A percentile compares a stretch with the other conserved stretches of the same genome.
These are phyloP conservation scores for Wickerhamiella domercqiae DNA, from an alignment of 805 yeast genomes.

Conservation along the genomic window DNA sequence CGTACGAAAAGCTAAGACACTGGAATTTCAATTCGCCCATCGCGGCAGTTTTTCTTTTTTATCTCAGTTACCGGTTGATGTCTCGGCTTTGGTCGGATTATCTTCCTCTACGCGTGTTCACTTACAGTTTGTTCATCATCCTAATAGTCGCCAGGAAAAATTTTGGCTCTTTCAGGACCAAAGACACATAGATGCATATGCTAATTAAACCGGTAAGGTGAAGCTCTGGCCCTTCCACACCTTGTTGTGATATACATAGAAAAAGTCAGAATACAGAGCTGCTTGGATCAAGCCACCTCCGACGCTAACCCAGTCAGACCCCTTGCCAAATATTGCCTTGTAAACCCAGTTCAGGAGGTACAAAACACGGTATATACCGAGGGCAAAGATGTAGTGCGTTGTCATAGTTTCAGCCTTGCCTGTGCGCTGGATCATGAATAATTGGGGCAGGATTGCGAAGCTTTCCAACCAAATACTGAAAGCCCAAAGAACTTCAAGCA, in stretches of 20 bases:
- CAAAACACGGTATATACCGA: conserved; percentile 78
- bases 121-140: too few species aligned
- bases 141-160: too few species aligned
- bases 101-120: too few species aligned
- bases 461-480: conserved; percentile 88
- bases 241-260: conserved; percentile 68
- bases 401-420: conserved; percentile 83
- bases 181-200: too few species aligned
- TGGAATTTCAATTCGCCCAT: too few species aligned
- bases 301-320: conserved; percentile 58
- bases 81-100: too few species aligned
- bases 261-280: conserved; percentile 81
- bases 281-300: conserved; percentile 79
- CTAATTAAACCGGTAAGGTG: conserved; percentile 43
- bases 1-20: too few species aligned
- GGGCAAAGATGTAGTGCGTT: conserved; percentile 81
- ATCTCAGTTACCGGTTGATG: too few species aligned
- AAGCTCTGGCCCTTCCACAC: conserved; percentile 70
- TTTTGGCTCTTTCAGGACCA: too few species aligned
- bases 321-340: conserved; percentile 39
- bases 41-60: too few species aligned
- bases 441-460: conserved; percentile 83
- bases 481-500: conserved; percentile 56
- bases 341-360: conserved; percentile 94
- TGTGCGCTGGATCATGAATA: conserved; percentile 74